Conservation (phyloP, 495 filamentous ascomycete species). For the Lophiotrema nucula region DNA sequence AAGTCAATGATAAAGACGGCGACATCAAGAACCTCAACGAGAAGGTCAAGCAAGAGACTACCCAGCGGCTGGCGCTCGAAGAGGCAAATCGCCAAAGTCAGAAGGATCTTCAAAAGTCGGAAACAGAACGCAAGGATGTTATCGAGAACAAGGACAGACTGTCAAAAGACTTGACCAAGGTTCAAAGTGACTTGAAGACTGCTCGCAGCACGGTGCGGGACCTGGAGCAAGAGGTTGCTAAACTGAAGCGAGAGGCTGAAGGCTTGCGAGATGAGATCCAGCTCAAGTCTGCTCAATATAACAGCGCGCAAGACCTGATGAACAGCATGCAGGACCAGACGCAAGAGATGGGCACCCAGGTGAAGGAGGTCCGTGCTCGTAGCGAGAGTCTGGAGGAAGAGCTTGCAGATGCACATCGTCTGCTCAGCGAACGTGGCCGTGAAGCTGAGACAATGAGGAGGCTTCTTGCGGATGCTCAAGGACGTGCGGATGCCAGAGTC, state of each 20-base stretch:
- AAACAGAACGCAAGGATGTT: conserved; percentile 75
- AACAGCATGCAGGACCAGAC: conserved; percentile 91
- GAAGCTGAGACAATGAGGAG: conserved; percentile 95
- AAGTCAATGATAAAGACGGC: conserved; percentile 66
- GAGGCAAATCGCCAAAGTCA: conserved; percentile 67
- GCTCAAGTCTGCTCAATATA: conserved; percentile 80
- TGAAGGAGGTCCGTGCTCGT: conserved; percentile 82
- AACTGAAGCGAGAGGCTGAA: conserved; percentile 62
- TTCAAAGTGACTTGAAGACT: conserved; percentile 65
- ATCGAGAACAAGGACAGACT: conserved; percentile 68
- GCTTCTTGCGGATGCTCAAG: conserved; percentile 81
- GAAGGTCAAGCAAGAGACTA: conserved; percentile 71
- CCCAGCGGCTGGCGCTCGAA: conserved; percentile 68
- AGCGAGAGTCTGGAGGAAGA: conserved; percentile 92
- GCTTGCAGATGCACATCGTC: conserved; percentile 78
- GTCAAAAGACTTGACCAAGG: conserved; percentile 62
- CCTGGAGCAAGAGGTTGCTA: conserved; percentile 67
- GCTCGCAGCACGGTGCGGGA: conserved; percentile 64
- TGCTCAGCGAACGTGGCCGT: conserved; percentile 87
- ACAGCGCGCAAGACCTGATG: conserved; percentile 78
- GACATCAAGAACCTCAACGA: conserved; percentile 76
- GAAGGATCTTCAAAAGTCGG: conserved; percentile 70
- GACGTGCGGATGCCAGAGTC: conserved; percentile 72
- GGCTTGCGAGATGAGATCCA: conserved; percentile 77
- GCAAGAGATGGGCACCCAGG: conserved; percentile 82